Evolutionary conservation across 1,139 yeast species (phyloP).

Genomic region (Zhuliangozyma parablackwelliae): DNA sequence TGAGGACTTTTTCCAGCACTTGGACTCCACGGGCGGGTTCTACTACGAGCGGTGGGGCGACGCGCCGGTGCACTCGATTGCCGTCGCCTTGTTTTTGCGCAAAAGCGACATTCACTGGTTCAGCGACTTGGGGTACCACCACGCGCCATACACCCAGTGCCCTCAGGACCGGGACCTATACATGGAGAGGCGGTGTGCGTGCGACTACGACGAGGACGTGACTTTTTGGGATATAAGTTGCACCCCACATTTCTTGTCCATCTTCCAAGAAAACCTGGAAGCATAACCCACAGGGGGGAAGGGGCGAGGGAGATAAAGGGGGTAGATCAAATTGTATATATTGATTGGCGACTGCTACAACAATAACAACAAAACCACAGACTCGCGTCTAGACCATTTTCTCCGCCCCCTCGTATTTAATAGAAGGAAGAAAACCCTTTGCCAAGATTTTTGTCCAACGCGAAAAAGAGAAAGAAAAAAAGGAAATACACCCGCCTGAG

Average conservation of each 20-base stretch:
- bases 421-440: too few species aligned
- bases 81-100: constrained; percentile 20
- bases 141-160: constrained; percentile 33
- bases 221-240: constrained; percentile 26
- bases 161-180: constrained; percentile 18
- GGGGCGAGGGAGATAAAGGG: too few species aligned
- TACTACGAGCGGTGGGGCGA: constrained; percentile 42
- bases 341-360: too few species aligned
- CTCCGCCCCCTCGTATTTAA: too few species aligned
- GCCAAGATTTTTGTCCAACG: too few species aligned
- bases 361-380: too few species aligned
- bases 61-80: constrained; percentile 36
- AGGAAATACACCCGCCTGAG: too few species aligned
- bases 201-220: constrained; percentile 31
- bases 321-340: too few species aligned
- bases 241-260: constrained; percentile 22
- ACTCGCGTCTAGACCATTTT: too few species aligned
- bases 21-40: constrained; percentile 32
- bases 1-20: constrained; percentile 19
- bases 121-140: constrained; percentile 30
- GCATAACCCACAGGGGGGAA: not conserved
- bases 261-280: constrained; percentile 3
- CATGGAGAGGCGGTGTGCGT: constrained; percentile 21
- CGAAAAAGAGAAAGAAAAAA: too few species aligned
- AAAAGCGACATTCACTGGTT: constrained; percentile 28